Percentiles rank a stretch among this genome's conserved stretches.
Evolutionary conservation across 169 alveolate genomes (phyloP).

Genomic region (Theileria parva): DNA sequence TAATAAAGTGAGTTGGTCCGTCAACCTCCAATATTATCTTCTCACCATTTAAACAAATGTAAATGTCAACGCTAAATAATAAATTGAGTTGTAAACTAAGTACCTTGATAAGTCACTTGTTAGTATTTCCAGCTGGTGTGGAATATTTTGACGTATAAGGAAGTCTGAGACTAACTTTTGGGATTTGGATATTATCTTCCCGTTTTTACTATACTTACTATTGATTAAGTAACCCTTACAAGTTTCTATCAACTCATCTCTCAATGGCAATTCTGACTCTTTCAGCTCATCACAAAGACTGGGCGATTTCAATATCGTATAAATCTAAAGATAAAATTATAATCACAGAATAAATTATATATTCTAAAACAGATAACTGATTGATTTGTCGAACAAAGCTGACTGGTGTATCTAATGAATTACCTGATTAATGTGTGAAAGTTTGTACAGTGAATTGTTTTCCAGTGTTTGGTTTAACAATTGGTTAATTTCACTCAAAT

Average conservation of each 20-base stretch:
- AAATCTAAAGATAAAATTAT: not conserved
- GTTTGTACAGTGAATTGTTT: not conserved
- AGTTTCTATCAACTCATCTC: not conserved
- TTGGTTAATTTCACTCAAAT: not conserved
- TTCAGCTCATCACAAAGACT: slow-evolving; percentile 1
- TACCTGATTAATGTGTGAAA: slow-evolving; percentile 17
- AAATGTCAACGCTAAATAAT: slow-evolving; percentile 56
- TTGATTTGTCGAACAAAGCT: not conserved
- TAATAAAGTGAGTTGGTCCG: slow-evolving; percentile 62
- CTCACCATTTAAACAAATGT: slow-evolving; percentile 47
- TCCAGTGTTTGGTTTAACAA: not conserved
- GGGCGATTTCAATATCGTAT: slow-evolving; percentile 6
- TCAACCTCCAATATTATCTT: slow-evolving; percentile 65
- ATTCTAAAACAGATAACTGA: not conserved
- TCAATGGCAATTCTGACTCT: slow-evolving; percentile 2
- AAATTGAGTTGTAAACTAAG: not conserved
- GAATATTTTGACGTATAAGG: slow-evolving; percentile 48
- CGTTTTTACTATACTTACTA: slow-evolving; percentile 34
- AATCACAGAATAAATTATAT: not conserved
- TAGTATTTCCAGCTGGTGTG: slow-evolving; percentile 56
- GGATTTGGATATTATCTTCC: slow-evolving; percentile 51
- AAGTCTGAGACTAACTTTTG: slow-evolving; percentile 63
- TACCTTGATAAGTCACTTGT: slow-evolving; percentile 50
- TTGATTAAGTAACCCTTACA: slow-evolving; percentile 26
- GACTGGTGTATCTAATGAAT: not conserved